Evolutionary conservation across 2,329 filamentous ascomycete species (phyloP), one percentile per base, ranked within the genome.

Genomic region (Calonectria leucothoes): DNA sequence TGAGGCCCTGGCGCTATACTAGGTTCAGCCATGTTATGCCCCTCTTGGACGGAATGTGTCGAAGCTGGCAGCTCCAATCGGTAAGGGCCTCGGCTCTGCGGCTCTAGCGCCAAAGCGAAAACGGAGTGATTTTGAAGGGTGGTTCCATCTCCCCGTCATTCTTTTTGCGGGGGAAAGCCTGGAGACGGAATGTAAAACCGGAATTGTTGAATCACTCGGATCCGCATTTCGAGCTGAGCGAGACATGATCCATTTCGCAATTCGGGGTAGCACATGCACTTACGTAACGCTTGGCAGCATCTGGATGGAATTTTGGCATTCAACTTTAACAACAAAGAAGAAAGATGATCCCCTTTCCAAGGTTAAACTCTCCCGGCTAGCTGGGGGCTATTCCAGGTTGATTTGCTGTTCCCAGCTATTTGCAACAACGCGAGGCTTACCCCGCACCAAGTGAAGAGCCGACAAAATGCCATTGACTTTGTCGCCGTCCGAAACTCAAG

Each of bases 381-480:
- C 33, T 61, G 20, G 55, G n/a, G 29, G 27, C 14, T 45, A n/a
- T 7, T 6, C 39, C n/a, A 8, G 39, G 10, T 45, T 7, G 20
- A 10, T n/a, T 23, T 23, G 42, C 42, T 45, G 42, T 45, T 45
- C 42, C 42, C 42, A 6, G 42, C n/a, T 45, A 23, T 45, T 45
- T 23, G n/a, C 42, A 45, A 45, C n/a, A 31, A 31, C 0, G 27
- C 12, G 25, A 23, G 27, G 23, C 33, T 39, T 29, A 61, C 23
- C 33, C 55, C 55, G n/a, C 55, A 39, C 55, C 27, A 39, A 39
- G 39, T 17, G 20, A 20, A 25, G 33, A 25, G 55, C 35, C 55
- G 55, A 61, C 55, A 37, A 39, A 23, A 7, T 61, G 35, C 55
- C 55, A 61, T 61, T 61, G 55, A 61, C 23, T 61, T 61, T 61